Evolutionary conservation across 164 flowering plant species (phyloP), one percentile per base, ranked within the genome.

Genomic region (Nymphaea thermarum): DNA sequence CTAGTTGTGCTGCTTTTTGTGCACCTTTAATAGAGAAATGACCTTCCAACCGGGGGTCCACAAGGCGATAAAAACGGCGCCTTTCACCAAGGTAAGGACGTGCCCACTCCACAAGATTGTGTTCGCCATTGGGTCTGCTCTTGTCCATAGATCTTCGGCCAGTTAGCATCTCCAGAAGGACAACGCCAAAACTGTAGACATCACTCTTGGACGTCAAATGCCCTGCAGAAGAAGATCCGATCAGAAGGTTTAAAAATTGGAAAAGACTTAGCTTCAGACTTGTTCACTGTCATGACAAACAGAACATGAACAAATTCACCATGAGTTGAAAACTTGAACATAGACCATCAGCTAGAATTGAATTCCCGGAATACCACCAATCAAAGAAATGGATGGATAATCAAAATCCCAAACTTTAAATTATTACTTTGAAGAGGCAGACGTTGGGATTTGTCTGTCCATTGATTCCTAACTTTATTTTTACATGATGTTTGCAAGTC

Each of bases 81-180:
- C 85, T 78, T 72, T 91, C 97, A 18, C 89, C 86, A 7, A 91
- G 84, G 79, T 85, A 80, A 11, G 95, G 97, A 60, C 93, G 77
- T 15, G 97, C 97, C 97, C 97, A 91, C 71, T 89, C 95, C 17
- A 91, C 97, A 12, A 91, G 85, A 77, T 88, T 91, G 67, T 91
- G 97, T 68, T 91, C 95, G 16, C 97, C 97, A 67, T 86, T 87
- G 16, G 93, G 97, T 17, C 97, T 78, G 73, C 82, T 87, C 73
- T 91, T 91, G 76, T 91, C 97, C 95, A 91, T 88, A 66, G 97
- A 91, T 76, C 95, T 82, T 74, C 97, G 77, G 8, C 97, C 97
- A 51, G 87, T 86, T 51, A 91, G 71, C 93, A 91, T 89, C 74
- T 91, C 97, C 42, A 91, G 95, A 42, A 91, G 75, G 71, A 91